Conservation (phyloP, 495 filamentous ascomycete species). For the Talaromyces adpressus region DNA sequence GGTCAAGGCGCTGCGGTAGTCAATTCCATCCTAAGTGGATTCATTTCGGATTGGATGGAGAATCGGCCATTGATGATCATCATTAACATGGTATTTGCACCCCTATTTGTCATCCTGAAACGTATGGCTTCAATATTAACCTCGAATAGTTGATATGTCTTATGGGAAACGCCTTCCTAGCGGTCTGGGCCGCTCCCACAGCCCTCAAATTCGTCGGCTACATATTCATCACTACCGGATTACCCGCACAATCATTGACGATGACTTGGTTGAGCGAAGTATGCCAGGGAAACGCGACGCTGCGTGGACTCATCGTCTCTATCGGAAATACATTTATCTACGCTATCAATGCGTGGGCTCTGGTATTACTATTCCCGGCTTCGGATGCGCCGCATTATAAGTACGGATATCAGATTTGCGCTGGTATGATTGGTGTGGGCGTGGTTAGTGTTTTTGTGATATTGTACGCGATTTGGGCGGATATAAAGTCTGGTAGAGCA, state of each 20-base stretch:
- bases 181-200: not conserved
- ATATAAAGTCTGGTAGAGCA: not conserved
- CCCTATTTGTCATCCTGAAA: not conserved
- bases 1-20: not conserved
- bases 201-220: conserved; percentile 2
- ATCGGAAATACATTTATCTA: not conserved
- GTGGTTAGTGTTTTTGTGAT: not conserved
- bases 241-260: not conserved
- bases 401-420: not conserved
- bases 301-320: not conserved
- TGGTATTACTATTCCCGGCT: not conserved
- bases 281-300: not conserved
- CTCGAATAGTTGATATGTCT: not conserved
- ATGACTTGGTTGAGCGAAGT: not conserved
- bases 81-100: not conserved
- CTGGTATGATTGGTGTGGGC: not conserved
- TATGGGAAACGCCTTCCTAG: not conserved
- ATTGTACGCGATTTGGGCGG: not conserved
- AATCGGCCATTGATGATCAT: not conserved
- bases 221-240: not conserved
- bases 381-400: not conserved
- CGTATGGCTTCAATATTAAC: not conserved
- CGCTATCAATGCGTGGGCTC: not conserved
- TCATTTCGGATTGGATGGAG: not conserved
- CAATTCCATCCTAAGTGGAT: not conserved